These are phyloP conservation scores for Inonotus hispidus DNA, from an alignment of 1,284 basidiomycete species.

Conservation along the genomic window DNA sequence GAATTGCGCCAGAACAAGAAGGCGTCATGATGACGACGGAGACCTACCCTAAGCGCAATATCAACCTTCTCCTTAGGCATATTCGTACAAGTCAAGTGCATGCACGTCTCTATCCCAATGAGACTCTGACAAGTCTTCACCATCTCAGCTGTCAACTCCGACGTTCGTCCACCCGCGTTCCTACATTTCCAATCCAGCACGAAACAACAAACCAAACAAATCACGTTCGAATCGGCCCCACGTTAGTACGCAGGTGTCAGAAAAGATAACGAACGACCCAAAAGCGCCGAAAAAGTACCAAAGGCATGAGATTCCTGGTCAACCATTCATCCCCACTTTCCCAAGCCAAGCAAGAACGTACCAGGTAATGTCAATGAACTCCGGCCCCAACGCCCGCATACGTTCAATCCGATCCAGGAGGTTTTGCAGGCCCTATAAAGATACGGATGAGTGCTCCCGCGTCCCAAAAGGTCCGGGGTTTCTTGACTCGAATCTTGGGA, in stretches of 20 bases:
- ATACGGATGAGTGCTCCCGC: background rate
- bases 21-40: constrained; percentile 11
- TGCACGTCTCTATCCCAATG: constrained; percentile 93
- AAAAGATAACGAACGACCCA: background rate
- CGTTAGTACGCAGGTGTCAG: background rate
- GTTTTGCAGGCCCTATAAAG: constrained; percentile 81
- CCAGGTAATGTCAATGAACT: constrained; percentile 99
- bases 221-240: background rate
- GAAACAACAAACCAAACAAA: too few relatives aligned
- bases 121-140: constrained; percentile 92
- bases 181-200: constrained; percentile 33
- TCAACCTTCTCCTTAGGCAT: constrained; percentile 95
- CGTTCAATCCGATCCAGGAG: constrained; percentile 95
- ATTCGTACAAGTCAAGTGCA: constrained; percentile 98
- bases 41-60: constrained; percentile 74
- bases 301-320: background rate
- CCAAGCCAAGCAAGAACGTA: constrained; percentile 29
- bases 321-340: background rate
- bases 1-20: too few relatives aligned
- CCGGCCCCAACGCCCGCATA: constrained; percentile 92
- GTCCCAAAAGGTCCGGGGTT: background rate
- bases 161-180: constrained; percentile 95
- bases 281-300: background rate
- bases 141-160: constrained; percentile 89
- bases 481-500: background rate